Evolutionary conservation across 192 early-diverging fungal genomes (phyloP), one percentile per base, ranked within the genome.

Genomic region (Globomyces pollinis-pini): DNA sequence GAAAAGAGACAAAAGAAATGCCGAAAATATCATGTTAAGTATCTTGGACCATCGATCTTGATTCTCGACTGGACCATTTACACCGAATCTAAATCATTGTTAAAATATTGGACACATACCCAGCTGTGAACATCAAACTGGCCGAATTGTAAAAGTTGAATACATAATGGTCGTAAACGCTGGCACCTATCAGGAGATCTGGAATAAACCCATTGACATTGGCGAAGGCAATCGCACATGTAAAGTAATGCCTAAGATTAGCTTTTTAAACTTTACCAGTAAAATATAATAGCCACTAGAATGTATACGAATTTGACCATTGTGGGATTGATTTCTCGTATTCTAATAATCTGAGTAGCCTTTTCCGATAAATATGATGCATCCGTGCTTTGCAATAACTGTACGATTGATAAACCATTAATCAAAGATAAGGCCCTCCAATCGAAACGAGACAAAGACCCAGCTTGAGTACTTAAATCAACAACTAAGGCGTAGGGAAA

Each of bases 91-190:
- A n/a, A n/a, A n/a, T n/a, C n/a, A n/a, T n/a, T n/a, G n/a, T n/a
- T 47, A 28, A 9, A 26, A 28, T 47, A 47, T 11, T 47, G 11
- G 13, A 47, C n/a, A 0, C 29, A 26, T 54, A 39, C 52, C 52
- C 34, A 16, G 50, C 18, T 16, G 50, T 33, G 18, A 51, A 51
- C 32, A 34, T 57, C 18, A 39, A 24, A 21, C 57, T 61, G 31
- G 65, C 57, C 2, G 77, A 74, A 30, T 57, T 41, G 49, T 74
- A 74, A 26, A 74, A 43, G 13, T 55, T 55, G 47, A 59, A 70
- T 24, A 59, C 70, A 56, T 79, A 79, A 50, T 77, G 71, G 8
- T 60, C 52, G 50, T 20, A 29, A 24, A 24, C 28, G 18, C 39
- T 31, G 28, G 15, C 24, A 1, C 28, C n/a, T n/a, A n/a, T n/a